Percentiles rank a stretch among this genome's conserved stretches.
These are phyloP conservation scores for Leersia perrieri DNA, from an alignment of 176 grass and related monocot genomes.

Conservation along the genomic window DNA sequence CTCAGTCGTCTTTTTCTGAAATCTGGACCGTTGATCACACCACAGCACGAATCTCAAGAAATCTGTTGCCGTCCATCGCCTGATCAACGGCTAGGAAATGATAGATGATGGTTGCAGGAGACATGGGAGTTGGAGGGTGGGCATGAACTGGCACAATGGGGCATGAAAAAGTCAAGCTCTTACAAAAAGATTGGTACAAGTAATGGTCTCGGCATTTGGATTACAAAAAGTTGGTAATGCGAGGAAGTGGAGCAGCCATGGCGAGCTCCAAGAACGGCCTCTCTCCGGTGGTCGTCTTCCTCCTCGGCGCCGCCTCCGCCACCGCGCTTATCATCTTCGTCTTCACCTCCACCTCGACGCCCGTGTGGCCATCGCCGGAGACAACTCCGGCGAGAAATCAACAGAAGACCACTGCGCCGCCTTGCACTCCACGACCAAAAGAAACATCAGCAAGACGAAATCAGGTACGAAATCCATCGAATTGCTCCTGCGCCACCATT, in stretches of 20 bases:
- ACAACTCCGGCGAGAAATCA: not conserved
- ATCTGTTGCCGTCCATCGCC: not conserved
- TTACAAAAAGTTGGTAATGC: not conserved
- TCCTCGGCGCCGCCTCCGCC: conserved; percentile 38
- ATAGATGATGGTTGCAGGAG: not conserved
- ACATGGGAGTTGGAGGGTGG: not conserved
- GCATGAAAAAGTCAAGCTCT: not conserved
- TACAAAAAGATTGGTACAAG: not conserved
- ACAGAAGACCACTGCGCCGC: not conserved
- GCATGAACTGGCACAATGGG: not conserved
- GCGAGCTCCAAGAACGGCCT: conserved; percentile 22
- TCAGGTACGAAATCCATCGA: not conserved
- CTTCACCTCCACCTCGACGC: conserved; percentile 19
- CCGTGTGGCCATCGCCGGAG: not conserved
- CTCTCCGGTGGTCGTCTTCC: conserved; percentile 29
- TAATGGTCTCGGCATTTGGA: not conserved
- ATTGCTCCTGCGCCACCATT: not conserved
- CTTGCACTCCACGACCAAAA: not conserved
- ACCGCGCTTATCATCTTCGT: conserved; percentile 40
- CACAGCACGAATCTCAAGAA: not conserved
- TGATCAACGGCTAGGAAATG: not conserved
- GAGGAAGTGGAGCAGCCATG: conserved; percentile 5
- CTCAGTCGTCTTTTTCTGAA: too few relatives aligned
- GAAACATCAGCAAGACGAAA: not conserved
- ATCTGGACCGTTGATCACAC: too few relatives aligned